phyloP scores from a whole-genome alignment of 2,329 filamentous ascomycete species.

The Fusarium circinatum region DNA sequence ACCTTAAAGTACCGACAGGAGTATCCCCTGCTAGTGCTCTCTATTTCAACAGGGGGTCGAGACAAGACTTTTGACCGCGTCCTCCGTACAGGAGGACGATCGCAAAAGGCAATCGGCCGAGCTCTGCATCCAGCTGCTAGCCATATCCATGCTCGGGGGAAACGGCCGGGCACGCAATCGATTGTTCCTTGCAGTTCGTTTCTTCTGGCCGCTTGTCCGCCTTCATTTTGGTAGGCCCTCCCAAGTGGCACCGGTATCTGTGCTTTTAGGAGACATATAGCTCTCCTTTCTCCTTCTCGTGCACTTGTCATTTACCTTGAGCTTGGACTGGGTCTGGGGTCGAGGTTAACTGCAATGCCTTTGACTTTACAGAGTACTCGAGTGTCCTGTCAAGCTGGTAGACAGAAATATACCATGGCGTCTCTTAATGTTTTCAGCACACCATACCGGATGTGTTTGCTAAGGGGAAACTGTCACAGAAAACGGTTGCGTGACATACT shows the following conservation, averaged over 20 bases:
- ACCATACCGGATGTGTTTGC: neutral
- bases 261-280: conserved; percentile 26
- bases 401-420: conserved; percentile 1
- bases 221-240: conserved; percentile 27
- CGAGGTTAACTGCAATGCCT: neutral
- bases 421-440: neutral
- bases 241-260: conserved; percentile 16
- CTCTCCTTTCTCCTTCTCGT: conserved; percentile 24
- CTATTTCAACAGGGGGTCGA: no score
- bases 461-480: neutral
- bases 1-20: no score
- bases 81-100: conserved; percentile 16
- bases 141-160: conserved; percentile 24
- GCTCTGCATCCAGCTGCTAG: conserved; percentile 13
- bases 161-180: conserved; percentile 31
- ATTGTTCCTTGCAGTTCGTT: conserved; percentile 32
- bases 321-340: conserved; percentile 2
- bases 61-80: no score
- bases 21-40: no score
- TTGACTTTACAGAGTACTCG: neutral
- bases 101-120: conserved; percentile 23
- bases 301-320: neutral
- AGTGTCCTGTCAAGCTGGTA: neutral
- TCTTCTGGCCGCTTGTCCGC: conserved; percentile 18
- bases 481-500: neutral